Base-by-base conservation (phyloP, 345 rosid genomes). In the Syzygium aqueum region DNA sequence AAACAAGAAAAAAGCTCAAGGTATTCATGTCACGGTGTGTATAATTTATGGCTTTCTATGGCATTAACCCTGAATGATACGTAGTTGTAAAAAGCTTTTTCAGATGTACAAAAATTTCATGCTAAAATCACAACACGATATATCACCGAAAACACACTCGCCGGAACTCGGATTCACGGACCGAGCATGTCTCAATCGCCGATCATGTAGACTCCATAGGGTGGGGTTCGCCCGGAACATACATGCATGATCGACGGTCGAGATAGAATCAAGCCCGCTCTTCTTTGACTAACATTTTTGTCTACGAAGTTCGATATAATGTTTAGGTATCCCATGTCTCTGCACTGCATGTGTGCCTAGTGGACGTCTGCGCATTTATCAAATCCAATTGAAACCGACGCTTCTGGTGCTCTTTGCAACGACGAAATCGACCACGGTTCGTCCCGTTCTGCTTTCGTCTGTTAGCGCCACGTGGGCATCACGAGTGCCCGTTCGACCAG, bases 281-380 rank as follows among this genome's bases (percentile, higher is more conserved):
- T 37, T 33, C 77, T 28, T 3, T 16, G 16, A 16, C 30, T 19
- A 8, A 15, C 22, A 53, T 19, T 15, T 16, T 2, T 5, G 5
- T 3, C 7, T 2, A 0, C 15, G 8, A 67, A 33, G 80, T 9
- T 2, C 25, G 4, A 19, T 73, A 17, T 73, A 73, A 30, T 67
- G 30, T 30, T 8, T 21, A 67, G 78, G 78, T 4, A 16, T 8
- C 23, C 33, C 11, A 30, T 8, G 9, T 67, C 11, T 21, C 23
- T 30, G 78, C 78, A 30, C 23, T 30, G 78, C 78, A 30, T 67
- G 78, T 16, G 51, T 73, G 40, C 92, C 80, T 90, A 9, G 95
- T 88, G 98, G 98, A 95, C 95, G 92, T 88, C 86, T 93, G 89
- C 86, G 78, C 63, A 82, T 87, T 87, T 91, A 91, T 94, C 87